A percentile compares a stretch with the other conserved stretches of the same genome.
Evolutionary conservation across 2,329 filamentous ascomycete genomes (phyloP).

Genomic region (Helotiales sp.): DNA sequence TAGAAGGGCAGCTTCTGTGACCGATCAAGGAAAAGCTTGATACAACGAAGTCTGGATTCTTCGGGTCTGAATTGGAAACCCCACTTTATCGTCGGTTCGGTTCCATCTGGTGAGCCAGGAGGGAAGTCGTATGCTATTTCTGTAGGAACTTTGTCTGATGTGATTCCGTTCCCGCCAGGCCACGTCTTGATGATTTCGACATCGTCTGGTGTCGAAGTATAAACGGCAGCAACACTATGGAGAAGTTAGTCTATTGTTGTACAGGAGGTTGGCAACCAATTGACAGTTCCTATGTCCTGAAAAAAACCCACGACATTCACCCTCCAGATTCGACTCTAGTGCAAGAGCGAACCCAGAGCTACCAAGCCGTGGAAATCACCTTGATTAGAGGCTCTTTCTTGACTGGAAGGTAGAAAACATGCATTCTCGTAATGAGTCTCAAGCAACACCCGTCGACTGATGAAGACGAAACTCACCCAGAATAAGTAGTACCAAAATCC

Average conservation of each 20-base stretch:
- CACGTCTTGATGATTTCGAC: conserved; percentile 84
- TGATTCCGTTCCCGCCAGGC: conserved; percentile 84
- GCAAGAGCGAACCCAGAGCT: not conserved
- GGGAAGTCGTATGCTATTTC: conserved; percentile 67
- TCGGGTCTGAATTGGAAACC: conserved; percentile 83
- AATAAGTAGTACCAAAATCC: conserved; percentile 86
- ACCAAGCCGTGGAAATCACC: not conserved
- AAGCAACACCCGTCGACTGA: not conserved
- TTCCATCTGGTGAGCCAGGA: conserved; percentile 45
- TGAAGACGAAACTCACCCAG: conserved; percentile 59
- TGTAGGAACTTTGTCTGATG: conserved; percentile 85
- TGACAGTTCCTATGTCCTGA: not conserved
- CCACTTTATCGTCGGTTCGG: conserved; percentile 67
- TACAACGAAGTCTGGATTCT: conserved; percentile 76
- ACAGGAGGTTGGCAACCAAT: not conserved
- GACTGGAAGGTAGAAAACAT: no score
- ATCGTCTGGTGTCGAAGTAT: conserved; percentile 77
- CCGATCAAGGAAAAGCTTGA: conserved; percentile 83
- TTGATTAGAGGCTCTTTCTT: not conserved
- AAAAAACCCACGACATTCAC: not conserved
- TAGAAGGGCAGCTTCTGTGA: conserved; percentile 82
- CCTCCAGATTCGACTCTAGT: not conserved
- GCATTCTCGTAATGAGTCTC: no score
- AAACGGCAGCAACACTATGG: conserved; percentile 70
- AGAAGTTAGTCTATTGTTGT: conserved; percentile 19